phyloP scores from a whole-genome alignment of 2,329 filamentous ascomycete species.

The Bisporella sp. region DNA sequence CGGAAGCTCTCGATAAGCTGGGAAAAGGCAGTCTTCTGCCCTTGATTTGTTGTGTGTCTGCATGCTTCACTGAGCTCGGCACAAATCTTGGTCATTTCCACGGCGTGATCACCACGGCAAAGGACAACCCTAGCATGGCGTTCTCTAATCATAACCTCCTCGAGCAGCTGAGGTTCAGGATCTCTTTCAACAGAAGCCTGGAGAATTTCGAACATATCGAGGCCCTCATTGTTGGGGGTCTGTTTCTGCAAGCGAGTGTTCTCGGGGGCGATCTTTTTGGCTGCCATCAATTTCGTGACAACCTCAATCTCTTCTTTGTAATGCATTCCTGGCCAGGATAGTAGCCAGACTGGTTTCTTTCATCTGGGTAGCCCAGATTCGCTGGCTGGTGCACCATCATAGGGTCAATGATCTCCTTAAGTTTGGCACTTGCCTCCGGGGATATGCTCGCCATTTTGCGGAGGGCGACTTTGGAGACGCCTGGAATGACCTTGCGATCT shows the following conservation, averaged over 20 bases:
- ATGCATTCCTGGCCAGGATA: constrained; percentile 47
- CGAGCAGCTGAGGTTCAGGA: constrained; percentile 8
- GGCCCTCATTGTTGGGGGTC: constrained; percentile 6
- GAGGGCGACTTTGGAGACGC: constrained; percentile 25
- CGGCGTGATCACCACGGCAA: constrained; percentile 42
- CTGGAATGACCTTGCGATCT: background rate
- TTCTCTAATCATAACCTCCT: constrained; percentile 26
- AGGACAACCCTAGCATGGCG: too few species aligned
- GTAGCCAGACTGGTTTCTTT: constrained; percentile 46
- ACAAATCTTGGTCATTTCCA: constrained; percentile 43
- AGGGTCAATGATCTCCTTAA: constrained; percentile 23
- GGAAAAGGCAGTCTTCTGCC: constrained; percentile 42
- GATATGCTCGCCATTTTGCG: constrained; percentile 1
- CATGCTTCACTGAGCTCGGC: constrained; percentile 39
- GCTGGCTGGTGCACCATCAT: constrained; percentile 44
- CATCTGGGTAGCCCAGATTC: constrained; percentile 47
- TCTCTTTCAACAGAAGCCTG: constrained; percentile 24
- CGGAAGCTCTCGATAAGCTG: constrained; percentile 48
- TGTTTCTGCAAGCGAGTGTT: constrained; percentile 48
- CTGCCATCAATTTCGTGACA: constrained; percentile 43
- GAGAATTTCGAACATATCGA: constrained; percentile 41
- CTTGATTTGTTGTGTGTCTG: constrained; percentile 43
- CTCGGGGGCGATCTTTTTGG: constrained; percentile 45
- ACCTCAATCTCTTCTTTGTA: constrained; percentile 44
- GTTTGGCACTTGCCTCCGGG: background rate